Percentiles rank a stretch among this genome's conserved stretches.
Conservation (phyloP, 2,329 filamentous ascomycete genomes). For the Plectosphaerella sp. region DNA sequence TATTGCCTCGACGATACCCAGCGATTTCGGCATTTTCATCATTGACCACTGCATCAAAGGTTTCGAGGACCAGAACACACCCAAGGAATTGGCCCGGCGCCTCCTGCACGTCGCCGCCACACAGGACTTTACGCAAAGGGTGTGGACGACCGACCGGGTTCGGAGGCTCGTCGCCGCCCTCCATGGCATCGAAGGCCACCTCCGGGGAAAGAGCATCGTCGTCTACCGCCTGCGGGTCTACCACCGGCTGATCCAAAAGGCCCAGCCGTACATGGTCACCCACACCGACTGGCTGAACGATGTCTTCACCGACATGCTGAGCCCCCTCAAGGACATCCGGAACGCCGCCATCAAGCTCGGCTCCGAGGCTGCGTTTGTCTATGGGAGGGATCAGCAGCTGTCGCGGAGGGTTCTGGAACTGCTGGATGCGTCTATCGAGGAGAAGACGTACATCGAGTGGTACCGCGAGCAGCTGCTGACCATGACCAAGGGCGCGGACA, state of each 20-base stretch:
- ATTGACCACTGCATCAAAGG: constrained; percentile 75
- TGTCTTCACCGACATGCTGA: constrained; percentile 77
- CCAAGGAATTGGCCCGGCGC: constrained; percentile 75
- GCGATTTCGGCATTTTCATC: constrained; percentile 76
- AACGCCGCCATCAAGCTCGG: constrained; percentile 70
- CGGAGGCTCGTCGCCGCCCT: constrained; percentile 67
- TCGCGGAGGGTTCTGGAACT: constrained; percentile 64
- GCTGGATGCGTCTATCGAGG: constrained; percentile 53
- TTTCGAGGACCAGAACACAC: constrained; percentile 61
- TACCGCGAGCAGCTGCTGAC: constrained; percentile 62
- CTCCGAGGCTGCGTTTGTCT: constrained; percentile 60
- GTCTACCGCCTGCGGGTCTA: constrained; percentile 77
- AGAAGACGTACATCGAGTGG: constrained; percentile 63
- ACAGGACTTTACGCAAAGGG: constrained; percentile 71
- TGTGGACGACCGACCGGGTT: constrained; percentile 69
- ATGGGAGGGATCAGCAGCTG: constrained; percentile 66
- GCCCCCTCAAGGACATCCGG: constrained; percentile 71
- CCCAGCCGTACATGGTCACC: constrained; percentile 63
- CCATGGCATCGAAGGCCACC: constrained; percentile 65
- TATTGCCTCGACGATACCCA: constrained; percentile 65
- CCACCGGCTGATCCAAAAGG: constrained; percentile 68
- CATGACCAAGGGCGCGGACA: constrained; percentile 57
- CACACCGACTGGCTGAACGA: constrained; percentile 78
- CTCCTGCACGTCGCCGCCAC: constrained; percentile 76
- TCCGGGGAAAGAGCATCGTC: constrained; percentile 77